Conservation (phyloP, 2,329 filamentous ascomycete genomes). For the Fusarium acutatum region DNA sequence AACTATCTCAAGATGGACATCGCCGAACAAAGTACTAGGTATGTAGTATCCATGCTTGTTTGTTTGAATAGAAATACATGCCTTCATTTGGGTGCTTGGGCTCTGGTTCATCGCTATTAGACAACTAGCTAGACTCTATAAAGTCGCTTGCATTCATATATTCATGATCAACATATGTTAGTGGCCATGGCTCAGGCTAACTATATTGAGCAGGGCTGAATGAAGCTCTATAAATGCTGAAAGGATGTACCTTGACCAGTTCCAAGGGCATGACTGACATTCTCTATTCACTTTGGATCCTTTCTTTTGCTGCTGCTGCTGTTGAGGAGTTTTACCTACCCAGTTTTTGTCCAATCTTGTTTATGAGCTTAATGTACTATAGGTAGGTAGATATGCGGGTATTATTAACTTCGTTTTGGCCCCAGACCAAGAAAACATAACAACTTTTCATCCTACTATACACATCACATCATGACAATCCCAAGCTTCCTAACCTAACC, state of each 20-base stretch:
- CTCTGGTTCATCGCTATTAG: neutral
- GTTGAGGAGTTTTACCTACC: neutral
- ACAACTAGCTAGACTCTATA: neutral
- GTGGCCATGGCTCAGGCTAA: neutral
- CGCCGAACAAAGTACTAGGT: neutral
- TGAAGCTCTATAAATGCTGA: neutral
- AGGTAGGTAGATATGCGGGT: neutral
- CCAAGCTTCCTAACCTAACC: constrained; percentile 39
- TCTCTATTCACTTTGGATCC: neutral
- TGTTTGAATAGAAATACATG: neutral
- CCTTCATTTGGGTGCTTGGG: neutral
- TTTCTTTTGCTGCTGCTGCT: neutral
- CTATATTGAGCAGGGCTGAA: neutral
- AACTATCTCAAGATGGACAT: neutral
- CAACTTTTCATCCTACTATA: neutral
- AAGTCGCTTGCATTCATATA: neutral
- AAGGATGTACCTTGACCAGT: neutral
- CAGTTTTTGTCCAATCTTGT: neutral
- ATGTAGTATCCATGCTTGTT: neutral
- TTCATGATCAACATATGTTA: neutral
- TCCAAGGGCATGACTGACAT: neutral
- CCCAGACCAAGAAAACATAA: neutral
- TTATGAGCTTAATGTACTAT: neutral
- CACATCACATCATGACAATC: neutral
- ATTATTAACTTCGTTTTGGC: neutral